Percentiles rank a stretch among this genome's conserved stretches.
These are phyloP conservation scores for Xylaria intraflava DNA, from an alignment of 495 filamentous ascomycete genomes.

Conservation along the genomic window DNA sequence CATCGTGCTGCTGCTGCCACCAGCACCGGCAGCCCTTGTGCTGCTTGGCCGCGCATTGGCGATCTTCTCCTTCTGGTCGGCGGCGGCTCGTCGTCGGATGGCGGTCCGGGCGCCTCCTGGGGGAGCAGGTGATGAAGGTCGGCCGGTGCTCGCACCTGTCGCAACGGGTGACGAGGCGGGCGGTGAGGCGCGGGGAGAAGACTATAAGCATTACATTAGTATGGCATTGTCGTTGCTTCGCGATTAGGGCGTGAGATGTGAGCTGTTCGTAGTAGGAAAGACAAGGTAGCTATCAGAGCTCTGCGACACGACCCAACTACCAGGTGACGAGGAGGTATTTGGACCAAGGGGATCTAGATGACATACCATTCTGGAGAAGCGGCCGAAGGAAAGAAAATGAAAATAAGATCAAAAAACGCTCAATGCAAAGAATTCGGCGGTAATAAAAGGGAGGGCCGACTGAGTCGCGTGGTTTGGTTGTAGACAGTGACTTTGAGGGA, in stretches of 20 bases:
- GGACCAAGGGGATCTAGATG: neutral
- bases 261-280: neutral
- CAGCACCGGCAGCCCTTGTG: slow-evolving; percentile 88
- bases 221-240: neutral
- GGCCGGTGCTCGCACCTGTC: slow-evolving; percentile 59
- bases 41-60: slow-evolving; percentile 86
- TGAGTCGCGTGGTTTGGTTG: no score
- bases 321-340: neutral
- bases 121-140: slow-evolving; percentile 76
- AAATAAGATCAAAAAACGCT: neutral
- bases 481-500: no score
- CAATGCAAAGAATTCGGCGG: neutral
- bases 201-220: slow-evolving; percentile 36
- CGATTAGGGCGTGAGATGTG: neutral
- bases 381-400: neutral
- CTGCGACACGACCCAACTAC: neutral
- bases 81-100: slow-evolving; percentile 86
- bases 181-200: slow-evolving; percentile 68
- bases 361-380: slow-evolving; percentile 10
- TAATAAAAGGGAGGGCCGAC: neutral
- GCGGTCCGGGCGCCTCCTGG: slow-evolving; percentile 95
- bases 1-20: slow-evolving; percentile 96
- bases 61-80: slow-evolving; percentile 89
- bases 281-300: neutral
- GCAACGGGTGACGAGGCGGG: slow-evolving; percentile 46